Percentiles rank a stretch among this genome's conserved stretches.
phyloP scores from a whole-genome alignment of 768 basidiomycete genomes.

The Mycena olivaceomarginata region DNA sequence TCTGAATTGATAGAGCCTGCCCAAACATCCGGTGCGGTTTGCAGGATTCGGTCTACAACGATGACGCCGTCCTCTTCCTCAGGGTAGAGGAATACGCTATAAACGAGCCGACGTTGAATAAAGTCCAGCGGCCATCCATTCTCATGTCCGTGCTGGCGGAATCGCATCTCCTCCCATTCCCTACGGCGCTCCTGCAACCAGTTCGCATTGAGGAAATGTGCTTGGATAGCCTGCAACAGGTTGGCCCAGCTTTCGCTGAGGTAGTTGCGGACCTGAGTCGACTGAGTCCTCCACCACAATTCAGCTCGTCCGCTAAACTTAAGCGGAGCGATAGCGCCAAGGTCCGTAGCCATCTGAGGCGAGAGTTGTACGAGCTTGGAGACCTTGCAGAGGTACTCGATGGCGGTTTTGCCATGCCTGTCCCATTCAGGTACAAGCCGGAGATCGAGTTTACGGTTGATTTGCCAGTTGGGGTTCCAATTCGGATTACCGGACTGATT shows the following conservation, averaged over 20 bases:
- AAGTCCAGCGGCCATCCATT: conserved; percentile 20
- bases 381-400: neutral
- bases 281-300: conserved; percentile 19
- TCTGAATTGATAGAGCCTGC: conserved; percentile 8
- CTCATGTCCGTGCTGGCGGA: conserved; percentile 12
- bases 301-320: conserved; percentile 18
- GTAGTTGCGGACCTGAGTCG: neutral
- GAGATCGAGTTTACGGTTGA: neutral
- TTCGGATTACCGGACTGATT: neutral
- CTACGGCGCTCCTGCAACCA: neutral
- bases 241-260: conserved; percentile 20
- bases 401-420: neutral
- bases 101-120: neutral
- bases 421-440: neutral
- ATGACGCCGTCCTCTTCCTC: neutral
- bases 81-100: conserved; percentile 1
- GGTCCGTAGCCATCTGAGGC: neutral
- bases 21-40: neutral
- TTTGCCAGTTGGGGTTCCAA: neutral
- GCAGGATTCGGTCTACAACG: neutral
- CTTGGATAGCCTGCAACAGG: conserved; percentile 7
- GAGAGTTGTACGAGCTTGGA: neutral
- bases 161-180: conserved; percentile 29
- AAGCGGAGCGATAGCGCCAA: neutral
- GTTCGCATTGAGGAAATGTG: conserved; percentile 20